Evolutionary conservation across 176 grass and related monocot species (phyloP), one percentile per base, ranked within the genome.

Genomic region (Neostapfia colusana): DNA sequence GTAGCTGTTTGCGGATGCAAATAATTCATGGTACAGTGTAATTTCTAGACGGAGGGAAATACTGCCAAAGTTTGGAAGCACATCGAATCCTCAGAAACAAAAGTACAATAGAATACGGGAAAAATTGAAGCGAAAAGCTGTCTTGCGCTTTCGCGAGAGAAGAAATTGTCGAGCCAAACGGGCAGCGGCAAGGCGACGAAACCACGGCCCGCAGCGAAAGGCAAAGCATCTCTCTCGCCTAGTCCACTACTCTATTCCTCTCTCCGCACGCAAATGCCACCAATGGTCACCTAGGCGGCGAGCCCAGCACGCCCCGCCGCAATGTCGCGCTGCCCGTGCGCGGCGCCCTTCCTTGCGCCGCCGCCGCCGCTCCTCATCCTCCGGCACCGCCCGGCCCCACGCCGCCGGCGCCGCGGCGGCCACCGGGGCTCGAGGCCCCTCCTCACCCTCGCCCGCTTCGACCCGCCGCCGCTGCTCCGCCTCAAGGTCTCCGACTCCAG

Each of bases 261-360:
- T 75, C 85, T 74, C 84, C 59, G 84, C 76, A 84, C 80, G 71
- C 65, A 77, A 84, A 88, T 88, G 86, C 65, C 72, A 84, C 65
- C 72, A 84, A 88, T 88, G 86, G 86, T 46, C 76, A 84, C 86
- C 76, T 80, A 87, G 85, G 81, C 38, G 80, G 69, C 61, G 44
- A 63, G 57, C n/a, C 68, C 31, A 20, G 62, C 69, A 59, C 68
- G 79, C 69, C 79, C 43, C 57, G 75, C 80, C 70, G 86, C 74
- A 90, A 99, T 95, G 95, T 78, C 77, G 38, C 72, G 80, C 74
- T 85, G 54, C 79, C 82, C 76, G 53, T 61, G 66, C 63, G 60
- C 80, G 44, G 77, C 84, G 42, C 63, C 77, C 62, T 83, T 85
- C 68, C 85, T 94, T 59, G 79, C 87, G 74, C 84, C 91, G 81